Base-by-base conservation (phyloP, 192 early-diverging fungal species). In the Gamsiella multidivaricata region DNA sequence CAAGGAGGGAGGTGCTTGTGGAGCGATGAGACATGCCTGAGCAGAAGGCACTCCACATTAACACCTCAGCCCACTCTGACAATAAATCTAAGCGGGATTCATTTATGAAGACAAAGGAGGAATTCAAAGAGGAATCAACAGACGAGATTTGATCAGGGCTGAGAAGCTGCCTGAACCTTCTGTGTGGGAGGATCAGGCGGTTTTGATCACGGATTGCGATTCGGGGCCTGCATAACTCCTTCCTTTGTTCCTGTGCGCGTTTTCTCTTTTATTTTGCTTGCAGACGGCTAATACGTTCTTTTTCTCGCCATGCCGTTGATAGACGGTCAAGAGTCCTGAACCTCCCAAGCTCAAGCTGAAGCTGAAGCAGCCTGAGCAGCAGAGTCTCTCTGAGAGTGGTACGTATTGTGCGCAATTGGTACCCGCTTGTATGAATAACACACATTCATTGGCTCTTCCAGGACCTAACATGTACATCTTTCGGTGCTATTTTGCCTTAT, bases 291-390 rank as follows among this genome's bases (percentile, higher is more conserved):
- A n/a, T 23, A 33, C n/a, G n/a, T 33, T 18, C 42, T 22, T 45
- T 3, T 46, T 18, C 42, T 26, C 50, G 0, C 41, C 5, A 25
- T 34, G 8, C 34, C 9, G 45, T 54, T n/a, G 3, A 10, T 56
- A 71, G 70, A 39, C 36, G 18, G 62, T 60, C 51, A 73, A 71
- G 61, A 54, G 68, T 39, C 58, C 69, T n/a, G 69, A 71, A 29
- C 43, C 63, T 34, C 65, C 65, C 11, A 78, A 64, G 47, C 54
- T 78, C 65, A 78, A 78, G 54, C 25, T 78, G n/a, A 78, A 69
- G 49, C 31, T 78, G 20, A 78, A 69, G 74, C 74, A 78, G 32
- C 74, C 74, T 7, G 74, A 78, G 20, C 74, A 67, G 29, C 46
- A 43, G 2, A 39, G 18, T 5, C 74, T 78, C 18, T 37, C 74